Conservation (phyloP, 2,329 filamentous ascomycete genomes). For the Cryoendolithus antarcticus region DNA sequence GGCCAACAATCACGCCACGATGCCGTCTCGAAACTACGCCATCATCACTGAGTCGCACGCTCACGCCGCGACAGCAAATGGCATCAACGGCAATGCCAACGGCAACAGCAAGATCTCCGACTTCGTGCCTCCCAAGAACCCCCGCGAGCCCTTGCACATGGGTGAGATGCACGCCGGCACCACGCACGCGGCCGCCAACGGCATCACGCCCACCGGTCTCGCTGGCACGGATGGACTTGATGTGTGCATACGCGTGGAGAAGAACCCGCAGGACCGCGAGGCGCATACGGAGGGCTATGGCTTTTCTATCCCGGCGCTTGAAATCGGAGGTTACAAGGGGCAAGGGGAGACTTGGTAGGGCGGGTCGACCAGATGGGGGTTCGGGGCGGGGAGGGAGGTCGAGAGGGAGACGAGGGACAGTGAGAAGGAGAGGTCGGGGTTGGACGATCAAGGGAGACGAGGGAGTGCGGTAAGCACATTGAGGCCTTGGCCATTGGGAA, state of each 20-base stretch:
- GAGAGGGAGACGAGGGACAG: too few relatives aligned
- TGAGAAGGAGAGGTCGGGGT: too few relatives aligned
- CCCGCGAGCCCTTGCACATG: conserved; percentile 55
- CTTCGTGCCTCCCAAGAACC: conserved; percentile 38
- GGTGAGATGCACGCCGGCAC: conserved; percentile 75
- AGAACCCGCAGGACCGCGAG: conserved; percentile 29
- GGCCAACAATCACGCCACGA: conserved; percentile 69
- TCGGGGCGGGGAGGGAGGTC: too few relatives aligned
- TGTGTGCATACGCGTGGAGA: conserved; percentile 37
- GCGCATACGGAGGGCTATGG: conserved; percentile 39
- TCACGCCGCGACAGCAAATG: conserved; percentile 13
- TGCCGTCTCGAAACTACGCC: conserved; percentile 57
- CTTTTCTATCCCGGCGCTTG: conserved; percentile 34
- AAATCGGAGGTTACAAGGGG: conserved; percentile 12
- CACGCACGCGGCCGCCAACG: conserved; percentile 52
- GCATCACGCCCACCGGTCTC: conserved; percentile 29
- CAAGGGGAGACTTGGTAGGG: conserved; percentile 9
- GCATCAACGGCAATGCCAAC: conserved; percentile 16
- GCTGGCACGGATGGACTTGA: conserved; percentile 34
- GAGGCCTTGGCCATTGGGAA: too few relatives aligned
- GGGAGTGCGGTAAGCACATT: too few relatives aligned
- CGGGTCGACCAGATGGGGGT: too few relatives aligned
- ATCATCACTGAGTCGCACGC: conserved; percentile 44
- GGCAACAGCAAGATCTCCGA: conserved; percentile 26
- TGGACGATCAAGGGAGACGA: too few relatives aligned